phyloP scores from a whole-genome alignment of 495 filamentous ascomycete species.

The Aspergillus ostianus region DNA sequence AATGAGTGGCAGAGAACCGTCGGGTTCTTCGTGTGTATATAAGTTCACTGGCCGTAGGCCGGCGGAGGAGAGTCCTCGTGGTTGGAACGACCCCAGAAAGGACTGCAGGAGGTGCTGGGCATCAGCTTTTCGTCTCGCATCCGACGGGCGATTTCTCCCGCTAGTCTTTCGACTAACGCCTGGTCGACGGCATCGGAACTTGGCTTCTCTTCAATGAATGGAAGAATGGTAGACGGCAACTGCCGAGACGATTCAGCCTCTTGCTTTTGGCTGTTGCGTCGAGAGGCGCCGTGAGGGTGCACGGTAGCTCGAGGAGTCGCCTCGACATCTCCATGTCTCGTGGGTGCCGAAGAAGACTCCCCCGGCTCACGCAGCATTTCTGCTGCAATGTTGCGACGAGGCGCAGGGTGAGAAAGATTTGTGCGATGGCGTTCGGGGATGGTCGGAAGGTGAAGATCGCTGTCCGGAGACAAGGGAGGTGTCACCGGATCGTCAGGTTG shows the following conservation, averaged over 20 bases:
- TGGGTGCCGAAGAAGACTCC: slow-evolving; percentile 33
- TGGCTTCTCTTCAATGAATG: slow-evolving; percentile 33
- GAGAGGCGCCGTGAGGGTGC: slow-evolving; percentile 15
- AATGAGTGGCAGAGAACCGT: slow-evolving; percentile 1
- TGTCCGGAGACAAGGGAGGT: slow-evolving; percentile 40
- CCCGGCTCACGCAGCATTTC: slow-evolving; percentile 18
- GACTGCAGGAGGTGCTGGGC: slow-evolving; percentile 31
- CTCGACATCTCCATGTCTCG: slow-evolving; percentile 31
- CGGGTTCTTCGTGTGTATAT: slow-evolving; percentile 10
- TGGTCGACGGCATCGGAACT: slow-evolving; percentile 68
- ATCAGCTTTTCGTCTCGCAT: slow-evolving; percentile 70
- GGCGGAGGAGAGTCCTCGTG: slow-evolving; percentile 45
- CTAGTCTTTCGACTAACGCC: slow-evolving; percentile 88
- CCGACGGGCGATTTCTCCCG: slow-evolving; percentile 81
- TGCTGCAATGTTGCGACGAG: slow-evolving; percentile 21
- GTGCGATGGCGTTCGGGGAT: slow-evolving; percentile 41
- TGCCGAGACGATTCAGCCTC: slow-evolving; percentile 32
- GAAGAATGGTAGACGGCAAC: slow-evolving; percentile 38
- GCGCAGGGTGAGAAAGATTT: slow-evolving; percentile 31
- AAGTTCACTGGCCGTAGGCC: slow-evolving; percentile 44
- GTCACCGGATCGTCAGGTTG: slow-evolving; percentile 46
- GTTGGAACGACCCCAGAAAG: slow-evolving; percentile 38
- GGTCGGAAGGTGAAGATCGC: slow-evolving; percentile 31
- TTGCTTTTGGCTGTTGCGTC: slow-evolving; percentile 27
- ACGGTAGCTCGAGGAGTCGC: slow-evolving; percentile 37